phyloP scores from a whole-genome alignment of 2,329 filamentous ascomycete genomes.

The Xylaria sp. region DNA sequence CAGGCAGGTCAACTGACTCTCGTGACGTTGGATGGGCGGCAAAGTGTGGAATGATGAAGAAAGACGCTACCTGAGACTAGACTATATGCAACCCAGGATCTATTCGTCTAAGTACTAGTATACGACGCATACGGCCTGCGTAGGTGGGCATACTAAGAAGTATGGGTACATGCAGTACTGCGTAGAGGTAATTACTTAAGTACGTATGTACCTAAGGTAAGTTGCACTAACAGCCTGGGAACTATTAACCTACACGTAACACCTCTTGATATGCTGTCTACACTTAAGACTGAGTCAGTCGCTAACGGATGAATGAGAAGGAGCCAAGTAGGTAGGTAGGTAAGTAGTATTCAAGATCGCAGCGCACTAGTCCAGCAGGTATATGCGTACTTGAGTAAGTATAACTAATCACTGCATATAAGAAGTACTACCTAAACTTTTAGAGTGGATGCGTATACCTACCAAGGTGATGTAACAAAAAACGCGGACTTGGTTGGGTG shows the following conservation, averaged over 20 bases:
- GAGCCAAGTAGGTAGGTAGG: slow-evolving; percentile 14
- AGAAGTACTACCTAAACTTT: no score
- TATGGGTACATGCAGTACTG: no score
- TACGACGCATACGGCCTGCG: no score
- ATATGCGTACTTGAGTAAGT: no score
- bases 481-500: no score
- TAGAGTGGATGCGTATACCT: not conserved
- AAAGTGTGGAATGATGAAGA: slow-evolving; percentile 32
- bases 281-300: slow-evolving; percentile 24
- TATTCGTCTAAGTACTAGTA: not conserved
- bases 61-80: slow-evolving; percentile 5
- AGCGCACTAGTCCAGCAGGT: not conserved
- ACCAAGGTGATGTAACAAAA: no score
- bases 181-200: no score
- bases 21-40: slow-evolving; percentile 33
- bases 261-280: no score
- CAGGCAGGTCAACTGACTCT: slow-evolving; percentile 36
- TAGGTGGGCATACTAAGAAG: not conserved
- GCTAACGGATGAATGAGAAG: slow-evolving; percentile 10
- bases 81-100: not conserved
- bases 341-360: not conserved
- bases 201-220: not conserved
- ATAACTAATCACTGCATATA: no score
- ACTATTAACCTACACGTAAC: no score
- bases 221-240: no score